Percentiles rank a stretch among this genome's conserved stretches.
Conservation (phyloP, 2,329 filamentous ascomycete genomes). For the Lizonia empirigonia region DNA sequence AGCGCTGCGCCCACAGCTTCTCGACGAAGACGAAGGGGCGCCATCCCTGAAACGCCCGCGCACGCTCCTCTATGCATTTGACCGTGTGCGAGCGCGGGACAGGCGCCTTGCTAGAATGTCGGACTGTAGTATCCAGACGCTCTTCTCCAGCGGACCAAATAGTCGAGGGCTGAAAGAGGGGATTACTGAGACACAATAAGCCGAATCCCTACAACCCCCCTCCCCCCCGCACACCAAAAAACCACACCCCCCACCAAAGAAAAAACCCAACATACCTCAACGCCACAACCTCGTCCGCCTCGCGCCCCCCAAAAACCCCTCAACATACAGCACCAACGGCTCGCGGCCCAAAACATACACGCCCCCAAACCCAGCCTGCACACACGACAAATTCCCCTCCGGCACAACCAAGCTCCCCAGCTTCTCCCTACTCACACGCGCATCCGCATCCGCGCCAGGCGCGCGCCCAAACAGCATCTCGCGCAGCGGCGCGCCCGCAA, state of each 20-base stretch:
- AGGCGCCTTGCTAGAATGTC: constrained; percentile 59
- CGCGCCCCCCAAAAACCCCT: constrained; percentile 58
- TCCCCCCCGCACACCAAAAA: too few relatives aligned
- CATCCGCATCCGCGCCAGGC: constrained; percentile 1
- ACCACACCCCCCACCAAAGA: too few relatives aligned
- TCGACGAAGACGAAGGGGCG: constrained; percentile 63
- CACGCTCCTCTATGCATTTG: constrained; percentile 64
- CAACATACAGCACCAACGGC: constrained; percentile 64
- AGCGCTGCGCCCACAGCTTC: constrained; percentile 65
- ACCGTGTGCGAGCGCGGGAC: constrained; percentile 53
- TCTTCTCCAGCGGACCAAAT: constrained; percentile 58
- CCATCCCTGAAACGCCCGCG: constrained; percentile 66
- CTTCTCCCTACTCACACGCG: constrained; percentile 28
- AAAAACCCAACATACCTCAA: constrained; percentile 54
- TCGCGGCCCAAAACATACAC: constrained; percentile 59
- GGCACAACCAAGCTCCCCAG: constrained; percentile 50
- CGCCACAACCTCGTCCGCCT: constrained; percentile 58
- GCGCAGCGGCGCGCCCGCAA: constrained; percentile 45
- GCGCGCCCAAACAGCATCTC: constrained; percentile 21
- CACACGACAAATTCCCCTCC: constrained; percentile 47
- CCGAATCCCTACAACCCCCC: too few relatives aligned
- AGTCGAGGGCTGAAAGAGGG: constrained; percentile 60
- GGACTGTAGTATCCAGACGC: constrained; percentile 55
- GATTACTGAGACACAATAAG: too few relatives aligned
- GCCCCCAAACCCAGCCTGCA: constrained; percentile 43